Evolutionary conservation across 768 basidiomycete genomes (phyloP).

Genomic region (Lactifluus echinatus): DNA sequence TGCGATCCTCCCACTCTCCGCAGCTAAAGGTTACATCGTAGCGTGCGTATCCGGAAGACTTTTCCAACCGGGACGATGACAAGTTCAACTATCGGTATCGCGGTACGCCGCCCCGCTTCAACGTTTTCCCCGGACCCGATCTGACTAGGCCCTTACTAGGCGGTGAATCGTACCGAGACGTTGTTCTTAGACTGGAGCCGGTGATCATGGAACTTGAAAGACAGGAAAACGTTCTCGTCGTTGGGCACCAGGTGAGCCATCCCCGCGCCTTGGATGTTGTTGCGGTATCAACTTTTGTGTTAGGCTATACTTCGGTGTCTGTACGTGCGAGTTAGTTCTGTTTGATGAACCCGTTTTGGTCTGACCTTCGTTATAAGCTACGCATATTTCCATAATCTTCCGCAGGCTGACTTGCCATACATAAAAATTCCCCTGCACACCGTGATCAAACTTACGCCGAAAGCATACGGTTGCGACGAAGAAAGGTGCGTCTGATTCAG

Average conservation of each 20-base stretch:
- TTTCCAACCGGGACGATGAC: slow-evolving; percentile 95
- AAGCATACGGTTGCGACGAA: slow-evolving; percentile 98
- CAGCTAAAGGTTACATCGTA: slow-evolving; percentile 25
- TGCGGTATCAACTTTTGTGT: background rate
- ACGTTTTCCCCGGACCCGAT: background rate
- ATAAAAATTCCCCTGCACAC: slow-evolving; percentile 97
- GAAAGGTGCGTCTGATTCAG: slow-evolving; percentile 50
- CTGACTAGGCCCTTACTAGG: slow-evolving; percentile 25
- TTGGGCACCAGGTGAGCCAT: slow-evolving; percentile 76
- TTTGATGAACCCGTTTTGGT: background rate
- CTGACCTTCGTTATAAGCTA: slow-evolving; percentile 45
- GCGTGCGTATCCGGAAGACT: slow-evolving; percentile 96
- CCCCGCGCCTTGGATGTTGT: background rate
- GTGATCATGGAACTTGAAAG: slow-evolving; percentile 99
- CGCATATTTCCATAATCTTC: slow-evolving; percentile 90
- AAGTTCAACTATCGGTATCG: slow-evolving; percentile 99
- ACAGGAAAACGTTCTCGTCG: slow-evolving; percentile 93
- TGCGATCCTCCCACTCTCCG: background rate
- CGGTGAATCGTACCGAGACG: slow-evolving; percentile 97
- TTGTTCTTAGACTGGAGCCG: slow-evolving; percentile 89
- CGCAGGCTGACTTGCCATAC: slow-evolving; percentile 92
- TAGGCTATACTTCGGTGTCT: slow-evolving; percentile 74
- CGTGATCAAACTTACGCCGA: slow-evolving; percentile 95
- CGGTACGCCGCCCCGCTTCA: slow-evolving; percentile 31
- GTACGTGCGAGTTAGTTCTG: slow-evolving; percentile 32